These are phyloP conservation scores for Bjerkandera adusta DNA, from an alignment of 1,284 basidiomycete species.

Conservation along the genomic window DNA sequence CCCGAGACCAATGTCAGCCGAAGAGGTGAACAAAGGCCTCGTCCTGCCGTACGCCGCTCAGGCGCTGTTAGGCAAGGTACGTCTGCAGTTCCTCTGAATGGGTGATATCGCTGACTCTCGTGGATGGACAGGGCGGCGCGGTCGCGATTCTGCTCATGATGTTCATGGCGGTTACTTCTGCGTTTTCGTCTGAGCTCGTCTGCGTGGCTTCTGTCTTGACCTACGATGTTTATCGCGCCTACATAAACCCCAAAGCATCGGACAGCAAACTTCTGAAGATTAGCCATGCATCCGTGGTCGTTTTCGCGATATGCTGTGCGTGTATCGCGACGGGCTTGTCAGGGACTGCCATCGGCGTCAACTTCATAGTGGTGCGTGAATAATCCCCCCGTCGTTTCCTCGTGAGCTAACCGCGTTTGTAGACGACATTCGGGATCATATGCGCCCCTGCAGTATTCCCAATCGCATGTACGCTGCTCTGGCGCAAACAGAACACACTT, in stretches of 20 bases:
- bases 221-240: slow-evolving; percentile 43
- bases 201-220: slow-evolving; percentile 44
- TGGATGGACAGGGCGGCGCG: slow-evolving; percentile 30
- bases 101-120: neutral
- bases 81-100: neutral
- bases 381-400: too few relatives aligned
- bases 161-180: slow-evolving; percentile 43
- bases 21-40: slow-evolving; percentile 17
- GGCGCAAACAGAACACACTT: slow-evolving; percentile 18
- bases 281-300: slow-evolving; percentile 43
- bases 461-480: slow-evolving; percentile 25
- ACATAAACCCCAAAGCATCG: slow-evolving; percentile 35
- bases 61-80: slow-evolving; percentile 26
- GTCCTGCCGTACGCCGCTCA: slow-evolving; percentile 34
- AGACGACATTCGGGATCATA: slow-evolving; percentile 32
- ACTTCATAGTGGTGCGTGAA: slow-evolving; percentile 18
- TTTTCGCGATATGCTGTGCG: slow-evolving; percentile 30
- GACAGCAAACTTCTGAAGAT: slow-evolving; percentile 27
- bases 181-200: slow-evolving; percentile 45
- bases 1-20: slow-evolving; percentile 13
- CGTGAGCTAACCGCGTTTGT: too few relatives aligned
- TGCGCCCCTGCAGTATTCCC: slow-evolving; percentile 30
- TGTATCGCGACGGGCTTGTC: slow-evolving; percentile 33
- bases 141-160: slow-evolving; percentile 31
- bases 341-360: slow-evolving; percentile 14